phyloP scores from a whole-genome alignment of 2,329 filamentous ascomycete species.

The Dothideomycetes sp. region DNA sequence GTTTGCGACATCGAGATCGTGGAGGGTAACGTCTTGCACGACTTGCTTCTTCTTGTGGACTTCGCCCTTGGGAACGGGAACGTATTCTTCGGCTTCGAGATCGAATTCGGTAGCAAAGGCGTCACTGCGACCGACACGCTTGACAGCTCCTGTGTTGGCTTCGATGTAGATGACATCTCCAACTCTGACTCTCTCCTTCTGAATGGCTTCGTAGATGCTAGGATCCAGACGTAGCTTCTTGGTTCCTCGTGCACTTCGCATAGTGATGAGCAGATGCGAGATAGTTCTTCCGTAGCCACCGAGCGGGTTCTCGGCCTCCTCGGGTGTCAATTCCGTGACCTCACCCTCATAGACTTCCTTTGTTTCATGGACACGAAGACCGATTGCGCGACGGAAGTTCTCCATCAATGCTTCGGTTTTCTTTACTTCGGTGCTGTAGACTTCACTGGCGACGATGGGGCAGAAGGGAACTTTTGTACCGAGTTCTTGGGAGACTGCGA shows the following conservation, averaged over 20 bases:
- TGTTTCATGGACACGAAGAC: slow-evolving; percentile 91
- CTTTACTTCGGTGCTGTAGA: slow-evolving; percentile 97
- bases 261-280: slow-evolving; percentile 83
- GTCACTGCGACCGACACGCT: slow-evolving; percentile 89
- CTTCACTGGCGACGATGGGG: slow-evolving; percentile 94
- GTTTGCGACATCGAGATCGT: slow-evolving; percentile 94
- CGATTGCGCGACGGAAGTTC: slow-evolving; percentile 95
- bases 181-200: slow-evolving; percentile 92
- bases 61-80: slow-evolving; percentile 96
- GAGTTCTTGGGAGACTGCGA: slow-evolving; percentile 92
- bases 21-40: slow-evolving; percentile 93
- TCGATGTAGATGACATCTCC: slow-evolving; percentile 99
- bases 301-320: slow-evolving; percentile 95
- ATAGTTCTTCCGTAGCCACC: slow-evolving; percentile 97
- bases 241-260: slow-evolving; percentile 92
- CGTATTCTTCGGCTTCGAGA: slow-evolving; percentile 96
- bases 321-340: slow-evolving; percentile 92
- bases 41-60: slow-evolving; percentile 99
- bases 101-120: slow-evolving; percentile 98
- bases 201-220: slow-evolving; percentile 98
- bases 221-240: slow-evolving; percentile 97
- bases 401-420: slow-evolving; percentile 99
- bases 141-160: slow-evolving; percentile 96
- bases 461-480: slow-evolving; percentile 98
- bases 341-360: slow-evolving; percentile 99